phyloP scores from a whole-genome alignment of 2,329 filamentous ascomycete species.

The Purpureocillium takamizusanense region DNA sequence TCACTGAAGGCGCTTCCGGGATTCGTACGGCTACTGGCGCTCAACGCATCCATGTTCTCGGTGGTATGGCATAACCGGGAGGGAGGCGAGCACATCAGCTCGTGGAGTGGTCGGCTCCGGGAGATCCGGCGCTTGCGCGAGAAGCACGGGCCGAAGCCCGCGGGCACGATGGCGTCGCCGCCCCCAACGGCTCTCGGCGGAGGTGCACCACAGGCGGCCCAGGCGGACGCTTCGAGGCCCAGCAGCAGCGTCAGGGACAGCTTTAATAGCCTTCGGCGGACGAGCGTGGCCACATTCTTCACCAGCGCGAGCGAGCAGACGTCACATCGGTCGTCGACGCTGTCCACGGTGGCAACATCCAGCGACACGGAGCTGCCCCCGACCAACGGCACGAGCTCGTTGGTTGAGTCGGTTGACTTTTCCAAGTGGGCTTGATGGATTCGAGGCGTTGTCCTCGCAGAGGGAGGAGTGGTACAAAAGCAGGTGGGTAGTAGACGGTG shows the following conservation, averaged over 20 bases:
- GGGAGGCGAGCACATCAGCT: slow-evolving; percentile 75
- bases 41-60: slow-evolving; percentile 91
- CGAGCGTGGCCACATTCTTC: slow-evolving; percentile 59
- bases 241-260: slow-evolving; percentile 43
- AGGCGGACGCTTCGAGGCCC: slow-evolving; percentile 7
- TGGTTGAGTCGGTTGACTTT: slow-evolving; percentile 28
- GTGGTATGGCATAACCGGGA: slow-evolving; percentile 76
- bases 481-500: no score
- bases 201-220: slow-evolving; percentile 11
- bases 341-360: slow-evolving; percentile 42
- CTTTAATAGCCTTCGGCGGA: slow-evolving; percentile 49
- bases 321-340: slow-evolving; percentile 49
- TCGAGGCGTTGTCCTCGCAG: no score
- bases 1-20: slow-evolving; percentile 72
- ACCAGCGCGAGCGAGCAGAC: slow-evolving; percentile 45
- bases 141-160: slow-evolving; percentile 41
- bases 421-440: slow-evolving; percentile 26
- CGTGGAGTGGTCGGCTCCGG: slow-evolving; percentile 79
- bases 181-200: slow-evolving; percentile 20
- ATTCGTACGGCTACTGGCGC: slow-evolving; percentile 78
- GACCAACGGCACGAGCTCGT: slow-evolving; percentile 17
- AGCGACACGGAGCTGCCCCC: slow-evolving; percentile 43
- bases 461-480: no score
- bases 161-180: slow-evolving; percentile 15
- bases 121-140: slow-evolving; percentile 80